Percentiles rank a stretch among this genome's conserved stretches.
Conservation (phyloP, 345 rosid species). For the Gossypium stocksii region DNA sequence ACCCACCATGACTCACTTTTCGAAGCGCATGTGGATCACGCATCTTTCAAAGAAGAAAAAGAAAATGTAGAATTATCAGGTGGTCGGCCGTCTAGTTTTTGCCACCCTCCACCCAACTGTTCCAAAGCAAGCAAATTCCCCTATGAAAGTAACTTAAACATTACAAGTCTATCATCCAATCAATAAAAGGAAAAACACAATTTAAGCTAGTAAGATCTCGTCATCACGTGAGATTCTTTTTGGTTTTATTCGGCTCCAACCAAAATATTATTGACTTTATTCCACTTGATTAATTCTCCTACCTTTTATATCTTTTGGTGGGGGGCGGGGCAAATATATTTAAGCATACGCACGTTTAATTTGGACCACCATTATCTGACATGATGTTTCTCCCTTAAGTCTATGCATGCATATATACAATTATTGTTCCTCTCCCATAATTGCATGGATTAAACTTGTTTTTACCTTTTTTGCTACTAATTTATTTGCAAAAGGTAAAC, state of each 20-base stretch:
- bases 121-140: no score
- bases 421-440: background rate
- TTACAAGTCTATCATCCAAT: no score
- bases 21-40: slow-evolving; percentile 37
- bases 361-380: slow-evolving; percentile 11
- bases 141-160: no score
- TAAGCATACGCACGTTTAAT: background rate
- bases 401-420: background rate
- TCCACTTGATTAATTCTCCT: slow-evolving; percentile 1
- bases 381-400: slow-evolving; percentile 1
- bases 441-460: background rate
- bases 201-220: background rate
- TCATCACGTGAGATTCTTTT: slow-evolving; percentile 8
- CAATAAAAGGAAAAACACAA: no score
- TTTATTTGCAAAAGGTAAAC: background rate
- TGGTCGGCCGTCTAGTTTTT: slow-evolving; percentile 32
- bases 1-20: slow-evolving; percentile 7
- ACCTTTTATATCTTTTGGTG: background rate
- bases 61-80: slow-evolving; percentile 23
- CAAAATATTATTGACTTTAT: background rate
- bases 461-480: background rate
- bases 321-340: slow-evolving; percentile 6
- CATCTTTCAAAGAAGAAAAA: background rate
- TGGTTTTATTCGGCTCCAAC: slow-evolving; percentile 6
- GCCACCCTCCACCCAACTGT: slow-evolving; percentile 9